Conservation (phyloP, 441 rosid genomes). For the Corymbia citriodora region DNA sequence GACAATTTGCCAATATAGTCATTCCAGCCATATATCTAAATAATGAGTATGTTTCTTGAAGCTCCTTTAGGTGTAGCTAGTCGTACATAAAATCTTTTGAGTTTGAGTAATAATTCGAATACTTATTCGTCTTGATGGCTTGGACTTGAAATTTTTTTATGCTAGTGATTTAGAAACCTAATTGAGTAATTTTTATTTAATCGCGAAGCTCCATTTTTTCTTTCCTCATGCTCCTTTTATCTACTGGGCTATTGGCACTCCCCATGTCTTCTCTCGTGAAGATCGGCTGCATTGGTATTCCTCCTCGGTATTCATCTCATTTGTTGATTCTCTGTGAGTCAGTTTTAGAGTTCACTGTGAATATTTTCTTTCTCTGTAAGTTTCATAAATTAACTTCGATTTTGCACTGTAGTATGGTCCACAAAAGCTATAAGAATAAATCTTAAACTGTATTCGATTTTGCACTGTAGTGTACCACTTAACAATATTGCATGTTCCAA, state of each 20-base stretch:
- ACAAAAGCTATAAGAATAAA: not conserved
- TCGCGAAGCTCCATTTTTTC: not conserved
- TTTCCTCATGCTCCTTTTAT: not conserved
- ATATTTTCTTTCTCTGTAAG: not conserved
- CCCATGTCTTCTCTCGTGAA: not conserved
- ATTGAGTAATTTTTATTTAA: not conserved
- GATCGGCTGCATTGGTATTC: not conserved
- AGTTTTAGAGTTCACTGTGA: not conserved
- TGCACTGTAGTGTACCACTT: not conserved
- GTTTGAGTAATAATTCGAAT: not conserved
- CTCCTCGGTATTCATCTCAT: not conserved
- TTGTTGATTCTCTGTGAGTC: not conserved
- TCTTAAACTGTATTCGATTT: no score
- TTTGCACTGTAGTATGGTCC: not conserved
- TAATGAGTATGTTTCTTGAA: not conserved
- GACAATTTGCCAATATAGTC: rapidly evolving
- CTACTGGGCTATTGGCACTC: not conserved
- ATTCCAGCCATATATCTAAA: not conserved
- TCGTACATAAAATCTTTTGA: rapidly evolving
- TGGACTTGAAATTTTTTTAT: not conserved
- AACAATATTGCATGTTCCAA: not conserved
- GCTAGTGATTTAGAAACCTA: not conserved
- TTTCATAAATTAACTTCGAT: not conserved
- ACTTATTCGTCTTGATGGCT: not conserved
- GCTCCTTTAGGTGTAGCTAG: not conserved